These are phyloP conservation scores for Amanita rubescens DNA, from an alignment of 768 basidiomycete species.

Conservation along the genomic window DNA sequence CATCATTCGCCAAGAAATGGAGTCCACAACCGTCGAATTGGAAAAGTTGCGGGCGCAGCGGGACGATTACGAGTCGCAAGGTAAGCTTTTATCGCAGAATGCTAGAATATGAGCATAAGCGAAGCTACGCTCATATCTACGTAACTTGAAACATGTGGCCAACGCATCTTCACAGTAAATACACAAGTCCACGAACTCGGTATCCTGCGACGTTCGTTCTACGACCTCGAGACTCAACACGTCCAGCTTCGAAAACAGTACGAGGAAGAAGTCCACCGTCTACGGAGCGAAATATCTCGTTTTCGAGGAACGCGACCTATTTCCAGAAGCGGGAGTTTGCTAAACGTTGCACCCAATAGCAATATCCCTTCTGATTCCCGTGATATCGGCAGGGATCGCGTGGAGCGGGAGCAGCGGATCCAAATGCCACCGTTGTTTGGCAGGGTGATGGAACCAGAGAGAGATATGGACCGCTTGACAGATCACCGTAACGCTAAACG, in stretches of 20 bases:
- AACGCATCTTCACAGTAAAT: conserved; percentile 35
- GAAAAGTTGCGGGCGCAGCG: conserved; percentile 55
- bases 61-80: conserved; percentile 76
- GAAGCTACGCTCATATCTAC: neutral
- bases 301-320: conserved; percentile 28
- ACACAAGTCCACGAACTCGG: conserved; percentile 75
- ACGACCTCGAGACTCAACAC: conserved; percentile 77
- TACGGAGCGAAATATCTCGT: conserved; percentile 55
- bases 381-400: conserved; percentile 2
- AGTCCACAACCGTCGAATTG: conserved; percentile 56
- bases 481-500: conserved; percentile 5
- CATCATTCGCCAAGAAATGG: conserved; percentile 72
- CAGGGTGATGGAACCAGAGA: conserved; percentile 4
- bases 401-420: neutral
- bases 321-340: neutral
- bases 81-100: conserved; percentile 34
- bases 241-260: conserved; percentile 67
- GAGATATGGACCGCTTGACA: conserved; percentile 5
- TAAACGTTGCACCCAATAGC: neutral
- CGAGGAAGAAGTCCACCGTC: conserved; percentile 61
- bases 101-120: neutral
- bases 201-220: conserved; percentile 70
- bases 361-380: neutral
- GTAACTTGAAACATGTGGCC: conserved; percentile 1
- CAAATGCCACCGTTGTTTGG: neutral